Conservation (phyloP, 1,139 yeast genomes). For the Yamadazyma jaroonii region DNA sequence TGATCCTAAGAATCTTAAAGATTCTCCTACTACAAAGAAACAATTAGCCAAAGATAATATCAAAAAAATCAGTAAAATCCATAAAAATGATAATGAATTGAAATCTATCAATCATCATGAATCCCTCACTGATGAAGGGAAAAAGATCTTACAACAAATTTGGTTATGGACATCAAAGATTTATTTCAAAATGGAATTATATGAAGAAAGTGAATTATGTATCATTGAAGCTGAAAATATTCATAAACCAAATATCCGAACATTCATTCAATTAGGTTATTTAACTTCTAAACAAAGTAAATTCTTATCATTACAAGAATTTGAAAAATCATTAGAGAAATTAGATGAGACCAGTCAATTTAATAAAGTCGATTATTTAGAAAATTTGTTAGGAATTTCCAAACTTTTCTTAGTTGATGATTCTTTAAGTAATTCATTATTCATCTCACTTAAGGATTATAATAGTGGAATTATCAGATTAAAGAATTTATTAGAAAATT, state of each 20-base stretch:
- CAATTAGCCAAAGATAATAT: constrained; percentile 20
- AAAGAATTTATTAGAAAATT: constrained; percentile 59
- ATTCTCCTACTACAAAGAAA: constrained; percentile 11
- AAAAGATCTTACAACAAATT: constrained; percentile 51
- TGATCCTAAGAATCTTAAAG: constrained; percentile 26
- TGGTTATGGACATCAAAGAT: constrained; percentile 78
- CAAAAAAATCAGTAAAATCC: constrained; percentile 18
- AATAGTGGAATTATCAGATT: constrained; percentile 66
- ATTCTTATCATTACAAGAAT: constrained; percentile 59
- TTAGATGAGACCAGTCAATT: constrained; percentile 20
- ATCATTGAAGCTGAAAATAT: constrained; percentile 66
- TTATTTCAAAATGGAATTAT: constrained; percentile 55
- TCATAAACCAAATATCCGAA: constrained; percentile 48
- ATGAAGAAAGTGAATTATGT: constrained; percentile 68
- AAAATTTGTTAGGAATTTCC: constrained; percentile 67
- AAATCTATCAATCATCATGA: constrained; percentile 5
- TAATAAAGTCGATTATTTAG: constrained; percentile 43
- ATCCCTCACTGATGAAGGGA: constrained; percentile 11
- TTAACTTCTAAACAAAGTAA: constrained; percentile 38
- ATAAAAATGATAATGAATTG: constrained; percentile 5
- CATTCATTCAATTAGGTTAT: constrained; percentile 55
- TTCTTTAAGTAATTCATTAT: constrained; percentile 29
- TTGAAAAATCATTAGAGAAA: constrained; percentile 62
- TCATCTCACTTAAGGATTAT: constrained; percentile 49
- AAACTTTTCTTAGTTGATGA: constrained; percentile 51